Evolutionary conservation across 805 yeast species (phyloP).

Genomic region (Candida cerambycidarum): DNA sequence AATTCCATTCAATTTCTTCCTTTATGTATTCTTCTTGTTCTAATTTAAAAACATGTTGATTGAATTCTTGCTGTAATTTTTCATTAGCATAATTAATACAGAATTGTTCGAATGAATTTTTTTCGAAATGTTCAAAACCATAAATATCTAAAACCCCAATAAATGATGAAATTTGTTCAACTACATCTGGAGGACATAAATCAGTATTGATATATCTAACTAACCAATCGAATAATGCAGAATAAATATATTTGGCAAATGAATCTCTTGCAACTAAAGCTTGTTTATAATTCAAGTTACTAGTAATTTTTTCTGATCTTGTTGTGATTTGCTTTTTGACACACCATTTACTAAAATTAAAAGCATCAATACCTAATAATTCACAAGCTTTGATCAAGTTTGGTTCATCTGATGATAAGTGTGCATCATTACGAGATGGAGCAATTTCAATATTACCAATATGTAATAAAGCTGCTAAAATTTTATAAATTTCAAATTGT

Average conservation of each 20-base stretch:
- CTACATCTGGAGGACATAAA: conserved; percentile 72
- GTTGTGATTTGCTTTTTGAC: conserved; percentile 89
- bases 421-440: conserved; percentile 82
- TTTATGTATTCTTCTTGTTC: conserved; percentile 94
- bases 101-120: conserved; percentile 94
- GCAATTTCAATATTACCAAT: conserved; percentile 89
- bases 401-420: conserved; percentile 82
- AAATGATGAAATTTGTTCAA: conserved; percentile 60
- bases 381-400: conserved; percentile 79
- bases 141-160: conserved; percentile 97
- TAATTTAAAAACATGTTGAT: conserved; percentile 93
- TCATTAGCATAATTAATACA: conserved; percentile 97
- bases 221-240: conserved; percentile 93
- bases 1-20: conserved; percentile 95
- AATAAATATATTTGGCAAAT: conserved; percentile 91
- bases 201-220: conserved; percentile 81
- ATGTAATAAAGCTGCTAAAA: conserved; percentile 86
- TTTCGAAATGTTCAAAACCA: conserved; percentile 95
- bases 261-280: conserved; percentile 94
- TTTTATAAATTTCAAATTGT: conserved; percentile 69
- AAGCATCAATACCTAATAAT: conserved; percentile 75
- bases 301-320: conserved; percentile 87
- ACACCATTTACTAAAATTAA: conserved; percentile 81
- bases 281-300: conserved; percentile 78
- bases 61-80: conserved; percentile 94